phyloP scores from a whole-genome alignment of 2,329 filamentous ascomycete species.

The Coleophoma cylindrospora region DNA sequence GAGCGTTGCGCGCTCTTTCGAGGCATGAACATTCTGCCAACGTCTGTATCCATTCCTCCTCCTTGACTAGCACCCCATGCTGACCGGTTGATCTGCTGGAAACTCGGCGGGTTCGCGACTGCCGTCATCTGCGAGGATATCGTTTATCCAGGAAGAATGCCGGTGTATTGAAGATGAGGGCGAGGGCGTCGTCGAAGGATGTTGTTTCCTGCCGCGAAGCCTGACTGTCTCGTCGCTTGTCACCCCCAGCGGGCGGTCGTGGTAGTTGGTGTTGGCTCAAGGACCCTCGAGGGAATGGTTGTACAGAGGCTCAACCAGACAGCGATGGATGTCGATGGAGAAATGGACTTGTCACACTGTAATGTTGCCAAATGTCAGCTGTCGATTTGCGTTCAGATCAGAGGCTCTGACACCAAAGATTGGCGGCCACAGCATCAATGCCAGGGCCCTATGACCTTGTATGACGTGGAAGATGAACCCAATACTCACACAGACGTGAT shows the following conservation, averaged over 20 bases:
- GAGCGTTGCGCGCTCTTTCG: slow-evolving; percentile 82
- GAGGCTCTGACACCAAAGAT: neutral
- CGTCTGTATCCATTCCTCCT: slow-evolving; percentile 72
- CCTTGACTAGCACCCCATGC: slow-evolving; percentile 61
- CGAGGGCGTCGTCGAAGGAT: neutral
- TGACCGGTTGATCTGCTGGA: slow-evolving; percentile 58
- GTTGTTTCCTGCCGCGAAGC: too few relatives aligned
- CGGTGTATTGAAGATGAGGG: slow-evolving; percentile 4
- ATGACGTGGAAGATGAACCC: neutral
- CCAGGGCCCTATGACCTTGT: neutral
- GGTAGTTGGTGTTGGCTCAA: neutral
- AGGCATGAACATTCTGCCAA: slow-evolving; percentile 82
- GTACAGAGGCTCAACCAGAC: neutral
- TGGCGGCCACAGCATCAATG: neutral
- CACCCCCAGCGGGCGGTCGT: neutral
- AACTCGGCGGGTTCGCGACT: slow-evolving; percentile 60
- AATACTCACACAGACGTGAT: neutral
- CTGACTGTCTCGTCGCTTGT: neutral
- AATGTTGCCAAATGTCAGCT: slow-evolving; percentile 15
- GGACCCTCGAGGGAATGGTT: too few relatives aligned
- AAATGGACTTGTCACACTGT: slow-evolving; percentile 6
- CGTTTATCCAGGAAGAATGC: slow-evolving; percentile 1
- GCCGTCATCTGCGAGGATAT: slow-evolving; percentile 51
- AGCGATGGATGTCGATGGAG: neutral
- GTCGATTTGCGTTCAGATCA: slow-evolving; percentile 6